Conservation (phyloP, 1,284 basidiomycete genomes). For the Athelia sp. region DNA sequence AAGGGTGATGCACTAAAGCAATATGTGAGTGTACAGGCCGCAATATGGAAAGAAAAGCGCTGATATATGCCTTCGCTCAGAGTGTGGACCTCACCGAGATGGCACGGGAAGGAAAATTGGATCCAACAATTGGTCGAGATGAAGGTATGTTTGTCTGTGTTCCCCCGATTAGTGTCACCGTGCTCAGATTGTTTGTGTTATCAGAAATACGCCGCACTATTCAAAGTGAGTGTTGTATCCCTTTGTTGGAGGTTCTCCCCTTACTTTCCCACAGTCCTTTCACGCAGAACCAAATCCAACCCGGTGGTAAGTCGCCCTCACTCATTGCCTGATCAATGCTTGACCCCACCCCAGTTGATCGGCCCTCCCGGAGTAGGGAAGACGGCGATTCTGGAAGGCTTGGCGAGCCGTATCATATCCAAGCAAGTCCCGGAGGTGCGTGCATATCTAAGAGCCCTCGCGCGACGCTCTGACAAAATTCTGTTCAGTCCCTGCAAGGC, state of each 20-base stretch:
- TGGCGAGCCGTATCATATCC: conserved; percentile 84
- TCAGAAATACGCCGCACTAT: conserved; percentile 86
- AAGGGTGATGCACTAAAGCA: conserved; percentile 84
- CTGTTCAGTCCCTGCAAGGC: conserved; percentile 65
- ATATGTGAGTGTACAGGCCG: conserved; percentile 49
- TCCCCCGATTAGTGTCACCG: not conserved
- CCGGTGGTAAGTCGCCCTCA: conserved; percentile 62
- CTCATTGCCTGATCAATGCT: not conserved
- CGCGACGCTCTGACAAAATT: not conserved
- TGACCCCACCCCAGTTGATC: conserved; percentile 45
- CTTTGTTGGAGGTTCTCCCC: not conserved
- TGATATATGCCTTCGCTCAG: conserved; percentile 26
- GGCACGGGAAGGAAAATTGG: conserved; percentile 80
- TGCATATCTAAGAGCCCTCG: not conserved
- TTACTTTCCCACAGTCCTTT: conserved; percentile 47
- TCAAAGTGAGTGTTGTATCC: conserved; percentile 56
- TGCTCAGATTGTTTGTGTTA: conserved; percentile 4
- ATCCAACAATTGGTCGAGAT: conserved; percentile 87
- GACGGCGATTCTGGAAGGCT: conserved; percentile 89
- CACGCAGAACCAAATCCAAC: conserved; percentile 82
- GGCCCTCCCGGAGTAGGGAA: conserved; percentile 86
- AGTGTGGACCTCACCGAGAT: conserved; percentile 83
- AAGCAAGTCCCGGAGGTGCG: conserved; percentile 88
- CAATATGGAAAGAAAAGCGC: not conserved
- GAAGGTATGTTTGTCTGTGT: conserved; percentile 49